Base-by-base conservation (phyloP, 2,329 filamentous ascomycete species). In the Coniochaeta sp. region DNA sequence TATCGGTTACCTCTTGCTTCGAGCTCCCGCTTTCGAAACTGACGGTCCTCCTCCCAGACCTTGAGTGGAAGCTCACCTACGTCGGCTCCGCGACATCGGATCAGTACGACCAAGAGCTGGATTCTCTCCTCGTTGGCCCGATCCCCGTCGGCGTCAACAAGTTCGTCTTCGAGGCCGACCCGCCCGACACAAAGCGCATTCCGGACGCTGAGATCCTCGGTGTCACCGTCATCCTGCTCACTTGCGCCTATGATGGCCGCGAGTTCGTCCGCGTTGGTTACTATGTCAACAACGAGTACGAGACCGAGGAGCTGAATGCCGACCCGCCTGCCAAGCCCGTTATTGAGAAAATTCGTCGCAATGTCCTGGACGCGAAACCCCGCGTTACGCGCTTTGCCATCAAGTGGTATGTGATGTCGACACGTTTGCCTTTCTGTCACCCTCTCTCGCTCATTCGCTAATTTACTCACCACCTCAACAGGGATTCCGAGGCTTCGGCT, bases 231-330 rank as follows among this genome's bases (percentile, higher is more conserved):
- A 92, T 99, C 68, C 88, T 99, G 60, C 84, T 99, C 66, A 96
- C 92, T 61, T 98, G 95, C 77, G 90, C 91, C 74, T 99, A 99
- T 77, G 95, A 99, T 70, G 89, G 90, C 59, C 87, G 95, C 71
- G 95, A 99, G 75, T 99, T 99, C 70, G 92, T 99, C 43, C 92
- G 95, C 66, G 93, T 99, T 47, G 95, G 95, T 64, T 99, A 99
- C 84, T 99, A 99, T 68, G 95, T 99, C 70, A 99, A 98, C 82
- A 99, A 99, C 70, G 96, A 99, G 76, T 99, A 99, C 75, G 91
- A 96, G 68, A 89, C 90, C 28, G 91, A 96, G 69, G 91, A 96
- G 73, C 83, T 99, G 64, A 89, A 86, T 68, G 87, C 89, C 56
- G 93, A 98, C 68, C 95, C 95, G 11, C 95, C 95, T 7, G 83